These are phyloP conservation scores for Plantago major DNA, from an alignment of 257 asterid genomes.

Conservation along the genomic window DNA sequence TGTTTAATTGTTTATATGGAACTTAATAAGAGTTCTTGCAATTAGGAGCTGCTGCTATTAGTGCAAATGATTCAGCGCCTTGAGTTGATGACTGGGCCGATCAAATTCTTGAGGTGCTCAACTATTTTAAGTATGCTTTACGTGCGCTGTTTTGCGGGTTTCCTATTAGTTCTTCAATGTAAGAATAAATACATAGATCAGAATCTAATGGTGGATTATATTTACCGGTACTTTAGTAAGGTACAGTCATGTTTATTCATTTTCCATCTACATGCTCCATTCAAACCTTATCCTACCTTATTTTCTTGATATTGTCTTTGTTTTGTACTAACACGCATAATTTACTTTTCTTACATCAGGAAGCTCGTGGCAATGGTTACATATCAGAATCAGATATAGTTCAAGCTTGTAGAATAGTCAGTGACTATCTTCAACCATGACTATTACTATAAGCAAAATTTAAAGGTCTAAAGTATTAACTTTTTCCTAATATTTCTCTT, in stretches of 20 bases:
- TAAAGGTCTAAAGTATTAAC: neutral
- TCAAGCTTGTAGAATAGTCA: slow-evolving; percentile 90
- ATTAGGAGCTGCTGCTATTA: slow-evolving; percentile 90
- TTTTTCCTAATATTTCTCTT: no score
- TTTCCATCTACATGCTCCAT: neutral
- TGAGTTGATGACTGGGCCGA: slow-evolving; percentile 76
- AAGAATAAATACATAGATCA: no score
- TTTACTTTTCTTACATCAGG: slow-evolving; percentile 40
- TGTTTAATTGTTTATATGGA: slow-evolving; percentile 35
- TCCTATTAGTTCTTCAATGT: slow-evolving; percentile 11
- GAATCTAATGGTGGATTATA: slow-evolving; percentile 18
- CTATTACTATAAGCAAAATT: neutral
- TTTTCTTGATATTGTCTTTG: slow-evolving; percentile 4
- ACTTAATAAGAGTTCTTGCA: slow-evolving; percentile 82
- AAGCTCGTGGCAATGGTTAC: slow-evolving; percentile 65
- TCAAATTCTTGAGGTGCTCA: slow-evolving; percentile 85
- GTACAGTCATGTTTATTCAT: slow-evolving; percentile 56
- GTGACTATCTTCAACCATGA: slow-evolving; percentile 26
- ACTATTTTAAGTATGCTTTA: slow-evolving; percentile 62
- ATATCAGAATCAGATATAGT: slow-evolving; percentile 81
- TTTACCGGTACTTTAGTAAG: slow-evolving; percentile 66
- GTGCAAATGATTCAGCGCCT: slow-evolving; percentile 48
- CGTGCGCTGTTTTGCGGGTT: slow-evolving; percentile 8
- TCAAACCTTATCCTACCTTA: no score
- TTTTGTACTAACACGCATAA: no score